A percentile compares a stretch with the other conserved stretches of the same genome.
These are phyloP conservation scores for Begonia peltatifolia DNA, from an alignment of 306 rosid genomes.

Conservation along the genomic window DNA sequence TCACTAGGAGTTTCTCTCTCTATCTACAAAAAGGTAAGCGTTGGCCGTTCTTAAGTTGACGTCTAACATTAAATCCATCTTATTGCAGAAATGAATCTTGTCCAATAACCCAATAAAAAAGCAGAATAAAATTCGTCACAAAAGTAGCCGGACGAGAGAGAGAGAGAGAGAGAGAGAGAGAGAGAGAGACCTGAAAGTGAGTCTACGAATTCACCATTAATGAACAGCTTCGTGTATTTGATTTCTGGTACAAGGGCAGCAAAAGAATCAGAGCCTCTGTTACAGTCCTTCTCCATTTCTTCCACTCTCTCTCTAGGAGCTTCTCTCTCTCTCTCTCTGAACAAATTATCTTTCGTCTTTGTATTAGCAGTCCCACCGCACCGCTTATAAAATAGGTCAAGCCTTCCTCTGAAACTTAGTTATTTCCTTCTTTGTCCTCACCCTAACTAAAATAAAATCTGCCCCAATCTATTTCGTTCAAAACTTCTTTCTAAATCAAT, in stretches of 20 bases:
- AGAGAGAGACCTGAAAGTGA: slow-evolving; percentile 44
- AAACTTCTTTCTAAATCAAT: too few species aligned
- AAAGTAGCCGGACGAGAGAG: neutral
- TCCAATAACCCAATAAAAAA: neutral
- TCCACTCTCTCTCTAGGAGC: neutral
- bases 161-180: neutral
- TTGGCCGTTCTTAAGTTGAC: too few species aligned
- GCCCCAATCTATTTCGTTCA: too few species aligned
- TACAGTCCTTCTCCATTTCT: slow-evolving; percentile 24
- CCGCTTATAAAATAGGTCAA: too few species aligned
- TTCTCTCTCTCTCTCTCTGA: neutral
- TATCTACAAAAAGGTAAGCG: too few species aligned
- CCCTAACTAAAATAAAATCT: too few species aligned
- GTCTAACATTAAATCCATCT: neutral
- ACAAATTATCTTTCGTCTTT: too few species aligned
- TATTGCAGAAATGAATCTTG: neutral
- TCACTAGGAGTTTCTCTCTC: too few species aligned
- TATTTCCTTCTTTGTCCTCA: too few species aligned
- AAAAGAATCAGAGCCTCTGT: slow-evolving; percentile 13
- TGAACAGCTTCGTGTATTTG: slow-evolving; percentile 76
- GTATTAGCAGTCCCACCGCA: too few species aligned
- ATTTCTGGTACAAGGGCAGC: slow-evolving; percentile 27
- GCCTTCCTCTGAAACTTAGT: too few species aligned
- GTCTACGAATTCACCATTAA: slow-evolving; percentile 60
- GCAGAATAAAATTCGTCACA: neutral